phyloP scores from a whole-genome alignment of 768 basidiomycete species.

The Polyporus arcularius region DNA sequence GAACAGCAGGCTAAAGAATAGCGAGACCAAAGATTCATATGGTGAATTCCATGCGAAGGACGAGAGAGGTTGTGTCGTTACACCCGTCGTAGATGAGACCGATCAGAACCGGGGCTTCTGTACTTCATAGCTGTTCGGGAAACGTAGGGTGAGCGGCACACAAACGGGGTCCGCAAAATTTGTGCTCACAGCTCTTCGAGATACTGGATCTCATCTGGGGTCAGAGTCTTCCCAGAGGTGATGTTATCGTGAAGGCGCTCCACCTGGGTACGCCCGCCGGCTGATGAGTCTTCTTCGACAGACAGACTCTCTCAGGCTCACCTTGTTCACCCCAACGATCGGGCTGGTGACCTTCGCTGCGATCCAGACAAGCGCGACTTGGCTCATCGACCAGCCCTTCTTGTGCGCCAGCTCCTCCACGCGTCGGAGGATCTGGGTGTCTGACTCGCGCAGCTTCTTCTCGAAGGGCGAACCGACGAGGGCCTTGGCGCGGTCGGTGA shows the following conservation, averaged over 20 bases:
- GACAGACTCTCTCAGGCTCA: constrained; percentile 5
- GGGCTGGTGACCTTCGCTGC: constrained; percentile 43
- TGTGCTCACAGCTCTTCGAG: constrained; percentile 49
- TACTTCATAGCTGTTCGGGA: no score
- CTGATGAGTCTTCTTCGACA: no score
- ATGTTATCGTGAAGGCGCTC: constrained; percentile 33
- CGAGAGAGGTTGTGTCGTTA: no score
- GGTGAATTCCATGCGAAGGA: no score
- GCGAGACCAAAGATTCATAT: no score
- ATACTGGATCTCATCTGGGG: constrained; percentile 55
- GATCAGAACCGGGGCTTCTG: no score
- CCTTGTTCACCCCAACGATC: constrained; percentile 42
- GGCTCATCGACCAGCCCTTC: constrained; percentile 43
- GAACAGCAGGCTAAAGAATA: no score
- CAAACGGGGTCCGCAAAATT: no score
- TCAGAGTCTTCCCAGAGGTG: constrained; percentile 43
- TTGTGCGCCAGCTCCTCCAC: constrained; percentile 45
- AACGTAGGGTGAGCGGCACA: no score
- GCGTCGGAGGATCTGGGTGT: constrained; percentile 38
- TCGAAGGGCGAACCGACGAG: constrained; percentile 28
- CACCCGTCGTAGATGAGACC: no score
- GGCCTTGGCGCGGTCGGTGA: constrained; percentile 23
- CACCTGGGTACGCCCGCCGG: neutral
- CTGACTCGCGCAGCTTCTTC: constrained; percentile 27
- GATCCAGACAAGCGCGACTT: constrained; percentile 47